These are phyloP conservation scores for Omphalea diandra DNA, from an alignment of 441 rosid genomes.

Conservation along the genomic window DNA sequence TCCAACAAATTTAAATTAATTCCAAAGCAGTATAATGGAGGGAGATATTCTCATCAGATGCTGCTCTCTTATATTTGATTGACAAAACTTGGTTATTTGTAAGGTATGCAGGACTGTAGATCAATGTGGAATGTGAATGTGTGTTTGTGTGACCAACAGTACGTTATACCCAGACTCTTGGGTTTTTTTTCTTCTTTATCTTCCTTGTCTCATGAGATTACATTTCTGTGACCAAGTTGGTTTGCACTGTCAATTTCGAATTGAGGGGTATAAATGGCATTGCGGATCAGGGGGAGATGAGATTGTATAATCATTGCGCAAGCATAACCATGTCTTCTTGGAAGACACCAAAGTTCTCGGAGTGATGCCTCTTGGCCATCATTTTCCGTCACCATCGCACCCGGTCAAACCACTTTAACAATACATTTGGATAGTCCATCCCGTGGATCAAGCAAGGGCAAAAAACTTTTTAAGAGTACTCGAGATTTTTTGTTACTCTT, in stretches of 20 bases:
- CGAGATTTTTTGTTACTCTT: too few species aligned
- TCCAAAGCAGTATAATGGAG: too few species aligned
- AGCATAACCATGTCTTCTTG: not conserved
- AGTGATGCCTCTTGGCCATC: not conserved
- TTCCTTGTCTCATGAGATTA: not conserved
- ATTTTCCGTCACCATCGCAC: not conserved
- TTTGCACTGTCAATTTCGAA: not conserved
- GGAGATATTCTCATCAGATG: too few species aligned
- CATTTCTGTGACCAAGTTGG: not conserved
- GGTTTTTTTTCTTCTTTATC: too few species aligned
- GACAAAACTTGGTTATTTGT: too few species aligned
- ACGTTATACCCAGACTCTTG: too few species aligned
- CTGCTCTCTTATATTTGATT: too few species aligned
- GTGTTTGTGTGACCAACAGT: too few species aligned
- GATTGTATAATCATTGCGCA: not conserved
- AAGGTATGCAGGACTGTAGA: too few species aligned
- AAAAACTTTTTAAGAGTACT: too few species aligned
- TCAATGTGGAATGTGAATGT: too few species aligned
- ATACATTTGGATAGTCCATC: not conserved
- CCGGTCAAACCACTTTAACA: not conserved
- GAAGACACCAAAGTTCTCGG: not conserved
- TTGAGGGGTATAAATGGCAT: not conserved
- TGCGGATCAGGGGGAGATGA: not conserved
- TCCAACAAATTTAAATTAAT: not conserved
- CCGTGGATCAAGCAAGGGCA: not conserved